Evolutionary conservation across 441 rosid species (phyloP), one percentile per base, ranked within the genome.

Genomic region (Erodium trifolium): DNA sequence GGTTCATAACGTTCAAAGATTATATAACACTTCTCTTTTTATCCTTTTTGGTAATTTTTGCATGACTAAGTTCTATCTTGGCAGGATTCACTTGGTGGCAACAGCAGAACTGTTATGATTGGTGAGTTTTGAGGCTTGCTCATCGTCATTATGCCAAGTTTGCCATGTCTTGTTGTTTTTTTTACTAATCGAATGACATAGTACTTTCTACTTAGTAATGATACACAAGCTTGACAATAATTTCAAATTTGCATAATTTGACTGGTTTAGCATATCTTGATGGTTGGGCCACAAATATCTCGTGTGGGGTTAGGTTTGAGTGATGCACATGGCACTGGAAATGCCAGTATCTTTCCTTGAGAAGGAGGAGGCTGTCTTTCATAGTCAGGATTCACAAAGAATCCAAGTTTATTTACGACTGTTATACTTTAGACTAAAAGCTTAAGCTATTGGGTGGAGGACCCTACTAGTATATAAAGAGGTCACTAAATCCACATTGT

Each of bases 21-120:
- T 31, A 31, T 31, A 31, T 31, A 31, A 9, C 12, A 12, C 49
- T 43, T 12, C 12, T 43, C 13, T 39, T 7, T 43, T 43, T 8
- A 37, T 9, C 49, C 12, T 43, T 43, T 9, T 43, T 43, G 49
- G 49, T 2, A 43, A 10, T 43, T 43, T 43, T 43, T 43, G 49
- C 49, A 43, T 31, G 27, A 45, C 75, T 68, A 5, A 69, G 17
- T 71, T 75, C 23, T 11, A 23, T 75, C 57, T 72, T 69, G 60
- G 53, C 86, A 94, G 99, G 99, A 94, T 83, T 94, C 99, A 13
- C 99, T 94, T 55, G 99, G 99, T 13, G 99, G 99, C 29, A 94
- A 94, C 84, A 94, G 97, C 85, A 88, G 96, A 85, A 94, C 99
- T 27, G 93, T 88, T 43, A 94, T 94, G 99, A 92, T 94, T 82